Conservation (phyloP, 805 yeast species). For the Suhomyces tanzawaensis region DNA sequence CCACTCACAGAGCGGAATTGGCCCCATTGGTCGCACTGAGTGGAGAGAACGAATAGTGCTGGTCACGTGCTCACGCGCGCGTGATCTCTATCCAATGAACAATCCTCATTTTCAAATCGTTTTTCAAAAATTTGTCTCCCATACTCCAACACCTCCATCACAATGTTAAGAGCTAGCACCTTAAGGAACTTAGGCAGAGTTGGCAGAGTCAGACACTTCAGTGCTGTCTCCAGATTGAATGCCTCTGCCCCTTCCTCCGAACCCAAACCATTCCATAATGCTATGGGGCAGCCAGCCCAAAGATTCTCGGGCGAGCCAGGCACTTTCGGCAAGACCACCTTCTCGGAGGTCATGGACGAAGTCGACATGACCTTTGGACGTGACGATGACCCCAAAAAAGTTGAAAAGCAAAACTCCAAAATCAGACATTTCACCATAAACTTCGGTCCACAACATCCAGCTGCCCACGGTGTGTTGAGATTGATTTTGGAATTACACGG, state of each 20-base stretch:
- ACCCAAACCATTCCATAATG: conserved; percentile 33
- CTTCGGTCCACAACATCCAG: conserved; percentile 94
- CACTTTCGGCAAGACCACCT: conserved; percentile 41
- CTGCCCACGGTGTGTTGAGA: conserved; percentile 90
- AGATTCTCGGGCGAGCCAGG: conserved; percentile 33
- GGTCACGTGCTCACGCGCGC: neutral
- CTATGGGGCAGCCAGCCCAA: conserved; percentile 38
- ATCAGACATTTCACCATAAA: conserved; percentile 87
- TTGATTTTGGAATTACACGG: conserved; percentile 83
- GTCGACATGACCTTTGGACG: conserved; percentile 44
- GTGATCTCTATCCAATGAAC: conserved; percentile 13
- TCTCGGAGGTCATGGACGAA: conserved; percentile 44
- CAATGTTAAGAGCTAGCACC: conserved; percentile 26
- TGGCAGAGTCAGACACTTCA: conserved; percentile 3
- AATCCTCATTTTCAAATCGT: conserved; percentile 13
- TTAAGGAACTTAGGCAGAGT: conserved; percentile 2
- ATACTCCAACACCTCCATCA: too few relatives aligned
- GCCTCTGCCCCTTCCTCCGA: conserved; percentile 26
- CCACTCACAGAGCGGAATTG: neutral
- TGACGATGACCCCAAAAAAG: conserved; percentile 43
- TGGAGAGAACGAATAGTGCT: neutral
- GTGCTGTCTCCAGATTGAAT: conserved; percentile 14
- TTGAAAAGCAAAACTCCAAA: conserved; percentile 47
- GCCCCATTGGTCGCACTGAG: neutral
- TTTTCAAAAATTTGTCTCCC: neutral